Conservation (phyloP, 2,329 filamentous ascomycete genomes). For the Aspergillus ruber region DNA sequence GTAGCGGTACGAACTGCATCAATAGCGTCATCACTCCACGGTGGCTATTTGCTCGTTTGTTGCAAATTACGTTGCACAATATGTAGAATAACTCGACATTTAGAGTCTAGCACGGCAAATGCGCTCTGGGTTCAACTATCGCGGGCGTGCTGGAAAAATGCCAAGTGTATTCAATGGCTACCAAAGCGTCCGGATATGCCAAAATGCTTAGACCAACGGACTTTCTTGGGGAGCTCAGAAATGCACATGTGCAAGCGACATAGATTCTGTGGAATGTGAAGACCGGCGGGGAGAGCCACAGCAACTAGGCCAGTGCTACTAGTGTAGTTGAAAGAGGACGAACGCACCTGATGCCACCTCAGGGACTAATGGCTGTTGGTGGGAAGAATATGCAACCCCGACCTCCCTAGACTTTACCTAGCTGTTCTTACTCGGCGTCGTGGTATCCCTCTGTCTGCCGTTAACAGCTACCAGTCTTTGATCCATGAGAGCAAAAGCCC, state of each 20-base stretch:
- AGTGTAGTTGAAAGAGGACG: background rate
- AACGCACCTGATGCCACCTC: background rate
- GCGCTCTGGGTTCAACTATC: too few species aligned
- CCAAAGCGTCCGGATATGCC: background rate
- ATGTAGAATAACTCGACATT: background rate
- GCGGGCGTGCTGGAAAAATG: too few species aligned
- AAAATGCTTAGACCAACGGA: background rate
- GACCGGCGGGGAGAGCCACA: background rate
- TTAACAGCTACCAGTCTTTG: too few species aligned
- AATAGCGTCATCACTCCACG: background rate
- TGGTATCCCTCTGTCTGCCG: too few species aligned
- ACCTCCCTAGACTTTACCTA: too few species aligned
- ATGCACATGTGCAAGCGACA: background rate
- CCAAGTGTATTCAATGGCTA: too few species aligned
- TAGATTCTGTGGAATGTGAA: background rate
- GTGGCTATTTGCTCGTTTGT: too few species aligned
- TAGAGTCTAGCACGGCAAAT: background rate
- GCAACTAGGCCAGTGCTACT: background rate
- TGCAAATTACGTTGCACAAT: background rate
- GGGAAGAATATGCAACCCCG: too few species aligned
- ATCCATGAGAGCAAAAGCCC: too few species aligned
- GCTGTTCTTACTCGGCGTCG: too few species aligned
- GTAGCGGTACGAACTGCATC: background rate
- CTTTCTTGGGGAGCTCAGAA: background rate
- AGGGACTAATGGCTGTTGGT: too few species aligned